A percentile compares a stretch with the other conserved stretches of the same genome.
Conservation (phyloP, 805 yeast genomes). For the Saccharomyces paradoxus region DNA sequence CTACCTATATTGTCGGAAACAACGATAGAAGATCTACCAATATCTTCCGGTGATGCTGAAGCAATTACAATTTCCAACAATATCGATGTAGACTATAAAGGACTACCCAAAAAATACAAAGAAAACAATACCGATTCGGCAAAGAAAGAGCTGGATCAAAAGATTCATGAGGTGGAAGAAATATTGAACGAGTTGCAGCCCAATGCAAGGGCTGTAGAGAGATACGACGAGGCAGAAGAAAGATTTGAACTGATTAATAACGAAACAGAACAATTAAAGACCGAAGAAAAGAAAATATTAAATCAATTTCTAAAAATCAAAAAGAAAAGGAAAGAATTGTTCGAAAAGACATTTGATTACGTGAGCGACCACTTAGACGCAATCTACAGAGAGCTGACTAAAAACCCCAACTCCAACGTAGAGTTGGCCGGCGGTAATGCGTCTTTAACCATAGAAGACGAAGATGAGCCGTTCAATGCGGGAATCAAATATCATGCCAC, state of each 20-base stretch:
- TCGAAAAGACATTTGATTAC: slow-evolving; percentile 69
- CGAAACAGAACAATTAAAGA: slow-evolving; percentile 56
- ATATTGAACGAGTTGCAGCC: slow-evolving; percentile 48
- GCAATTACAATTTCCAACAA: slow-evolving; percentile 36
- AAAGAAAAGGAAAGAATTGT: slow-evolving; percentile 48
- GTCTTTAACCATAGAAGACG: slow-evolving; percentile 74
- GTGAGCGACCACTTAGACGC: slow-evolving; percentile 63
- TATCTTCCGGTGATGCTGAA: slow-evolving; percentile 42
- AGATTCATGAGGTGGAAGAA: slow-evolving; percentile 32
- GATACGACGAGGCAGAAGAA: slow-evolving; percentile 59
- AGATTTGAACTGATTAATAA: slow-evolving; percentile 53
- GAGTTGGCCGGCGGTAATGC: slow-evolving; percentile 92
- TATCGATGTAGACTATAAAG: slow-evolving; percentile 48
- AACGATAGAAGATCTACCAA: slow-evolving; percentile 50
- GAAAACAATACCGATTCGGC: slow-evolving; percentile 28
- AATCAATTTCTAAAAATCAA: slow-evolving; percentile 54
- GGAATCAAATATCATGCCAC: slow-evolving; percentile 89
- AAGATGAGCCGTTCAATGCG: slow-evolving; percentile 75
- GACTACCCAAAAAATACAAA: slow-evolving; percentile 37
- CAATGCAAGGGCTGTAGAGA: slow-evolving; percentile 71
- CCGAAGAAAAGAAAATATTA: slow-evolving; percentile 46
- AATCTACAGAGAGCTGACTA: slow-evolving; percentile 81
- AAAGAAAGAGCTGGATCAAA: slow-evolving; percentile 31
- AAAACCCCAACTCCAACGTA: slow-evolving; percentile 39
- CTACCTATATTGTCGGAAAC: slow-evolving; percentile 54